phyloP scores from a whole-genome alignment of 2,329 filamentous ascomycete species.

The Hypoxylon sp. region DNA sequence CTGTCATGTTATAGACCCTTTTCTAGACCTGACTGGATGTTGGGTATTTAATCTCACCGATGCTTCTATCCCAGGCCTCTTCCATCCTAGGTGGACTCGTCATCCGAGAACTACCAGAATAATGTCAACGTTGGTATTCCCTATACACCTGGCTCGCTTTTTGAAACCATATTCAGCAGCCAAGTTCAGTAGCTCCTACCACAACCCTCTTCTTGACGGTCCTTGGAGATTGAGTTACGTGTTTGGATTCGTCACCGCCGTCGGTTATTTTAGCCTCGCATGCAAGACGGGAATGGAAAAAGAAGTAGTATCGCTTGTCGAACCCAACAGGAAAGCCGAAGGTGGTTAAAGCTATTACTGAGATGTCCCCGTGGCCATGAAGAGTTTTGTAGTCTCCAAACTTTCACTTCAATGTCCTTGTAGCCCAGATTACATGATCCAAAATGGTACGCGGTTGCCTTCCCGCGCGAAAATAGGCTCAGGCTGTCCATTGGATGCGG shows the following conservation, averaged over 20 bases:
- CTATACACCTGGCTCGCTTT: slow-evolving; percentile 10
- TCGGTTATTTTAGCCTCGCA: background rate
- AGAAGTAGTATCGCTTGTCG: background rate
- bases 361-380: background rate
- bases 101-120: background rate
- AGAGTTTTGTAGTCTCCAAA: background rate
- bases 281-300: background rate
- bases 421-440: background rate
- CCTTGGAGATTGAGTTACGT: slow-evolving; percentile 9
- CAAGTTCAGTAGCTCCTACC: background rate
- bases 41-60: slow-evolving; percentile 4
- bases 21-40: slow-evolving; percentile 18
- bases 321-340: background rate
- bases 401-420: background rate
- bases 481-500: too few relatives aligned
- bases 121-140: background rate
- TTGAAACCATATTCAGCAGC: slow-evolving; percentile 10
- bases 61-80: slow-evolving; percentile 1
- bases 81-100: background rate
- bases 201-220: background rate
- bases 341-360: background rate
- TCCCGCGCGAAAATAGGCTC: background rate
- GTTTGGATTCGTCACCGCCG: slow-evolving; percentile 10
- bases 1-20: slow-evolving; percentile 10
- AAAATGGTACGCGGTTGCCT: background rate